phyloP scores from a whole-genome alignment of 129 eudicot species.

The Tanacetum coccineum region DNA sequence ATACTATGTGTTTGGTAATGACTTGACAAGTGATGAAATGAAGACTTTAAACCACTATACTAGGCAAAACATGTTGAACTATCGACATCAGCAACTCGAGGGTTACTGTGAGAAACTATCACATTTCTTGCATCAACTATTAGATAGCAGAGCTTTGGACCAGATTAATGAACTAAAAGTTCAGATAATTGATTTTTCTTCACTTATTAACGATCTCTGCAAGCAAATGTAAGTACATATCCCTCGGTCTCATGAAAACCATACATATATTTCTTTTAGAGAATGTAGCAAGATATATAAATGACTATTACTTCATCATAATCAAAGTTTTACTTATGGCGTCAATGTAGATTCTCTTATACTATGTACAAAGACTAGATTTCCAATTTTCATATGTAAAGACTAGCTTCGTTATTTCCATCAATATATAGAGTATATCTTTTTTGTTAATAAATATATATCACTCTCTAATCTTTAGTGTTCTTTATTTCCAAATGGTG shows the following conservation, averaged over 20 bases:
- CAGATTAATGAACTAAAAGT: neutral
- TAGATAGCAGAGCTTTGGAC: neutral
- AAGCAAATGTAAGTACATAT: neutral
- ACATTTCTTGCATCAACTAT: neutral
- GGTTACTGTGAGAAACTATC: neutral
- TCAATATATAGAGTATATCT: too few relatives aligned
- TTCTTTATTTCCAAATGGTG: too few relatives aligned
- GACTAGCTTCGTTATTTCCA: too few relatives aligned
- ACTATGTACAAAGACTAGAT: too few relatives aligned
- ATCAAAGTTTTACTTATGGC: too few relatives aligned
- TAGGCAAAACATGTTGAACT: neutral
- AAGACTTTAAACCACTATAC: too few relatives aligned
- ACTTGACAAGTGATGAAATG: neutral
- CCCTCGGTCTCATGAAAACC: neutral
- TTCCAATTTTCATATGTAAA: too few relatives aligned
- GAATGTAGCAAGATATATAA: too few relatives aligned
- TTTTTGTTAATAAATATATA: too few relatives aligned
- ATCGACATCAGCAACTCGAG: neutral
- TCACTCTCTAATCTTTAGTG: too few relatives aligned
- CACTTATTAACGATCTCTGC: neutral
- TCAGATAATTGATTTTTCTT: neutral
- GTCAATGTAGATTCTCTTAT: too few relatives aligned
- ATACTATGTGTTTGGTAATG: neutral
- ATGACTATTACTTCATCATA: too few relatives aligned
- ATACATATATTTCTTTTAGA: neutral